Base-by-base conservation (phyloP, 306 rosid species). In the Pyrus bretschneideri region DNA sequence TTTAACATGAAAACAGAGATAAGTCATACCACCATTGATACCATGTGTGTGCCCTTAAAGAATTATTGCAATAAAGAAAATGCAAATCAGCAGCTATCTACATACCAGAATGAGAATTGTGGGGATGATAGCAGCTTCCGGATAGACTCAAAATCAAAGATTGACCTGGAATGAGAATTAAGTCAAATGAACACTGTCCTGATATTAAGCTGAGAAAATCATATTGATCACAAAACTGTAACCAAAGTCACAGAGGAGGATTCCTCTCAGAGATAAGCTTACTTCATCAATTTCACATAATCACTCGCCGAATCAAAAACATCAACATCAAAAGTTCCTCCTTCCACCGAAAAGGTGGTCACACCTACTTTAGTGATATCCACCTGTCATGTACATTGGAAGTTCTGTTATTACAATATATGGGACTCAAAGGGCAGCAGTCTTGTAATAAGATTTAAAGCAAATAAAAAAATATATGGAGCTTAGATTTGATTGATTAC, bases 251-350 rank as follows among this genome's bases (percentile, higher is more conserved):
- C 22, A 17, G 2, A 70, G 78, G 59, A 71, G n/a, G 30, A 21
- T 15, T 46, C 59, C 30, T 25, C 12, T 33, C 49, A 73, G 58
- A 79, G 74, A 69, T 70, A 78, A 71, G 69, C 93, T 80, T 87
- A 95, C 99, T 90, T 91, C 97, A 96, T 86, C 84, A 96, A 65
- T 77, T 91, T 91, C 78, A 96, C 88, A 80, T 96, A 96, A 75
- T 96, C 97, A 64, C 84, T 88, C 13, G 99, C 98, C n/a, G 96
- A 85, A 83, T 96, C 97, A 87, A 96, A 96, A 83, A 96, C 99
- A 69, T 92, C 99, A 71, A 92, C 97, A 49, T 91, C 92, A 87
- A 96, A 96, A 76, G 89, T 96, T 85, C 93, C 99, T 85, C 93
- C 98, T 35, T 97, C 97, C 42, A 97, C 99, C 17, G 83, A 73